phyloP scores from a whole-genome alignment of 192 early-diverging fungal genomes.

The Mortierella claussenii region DNA sequence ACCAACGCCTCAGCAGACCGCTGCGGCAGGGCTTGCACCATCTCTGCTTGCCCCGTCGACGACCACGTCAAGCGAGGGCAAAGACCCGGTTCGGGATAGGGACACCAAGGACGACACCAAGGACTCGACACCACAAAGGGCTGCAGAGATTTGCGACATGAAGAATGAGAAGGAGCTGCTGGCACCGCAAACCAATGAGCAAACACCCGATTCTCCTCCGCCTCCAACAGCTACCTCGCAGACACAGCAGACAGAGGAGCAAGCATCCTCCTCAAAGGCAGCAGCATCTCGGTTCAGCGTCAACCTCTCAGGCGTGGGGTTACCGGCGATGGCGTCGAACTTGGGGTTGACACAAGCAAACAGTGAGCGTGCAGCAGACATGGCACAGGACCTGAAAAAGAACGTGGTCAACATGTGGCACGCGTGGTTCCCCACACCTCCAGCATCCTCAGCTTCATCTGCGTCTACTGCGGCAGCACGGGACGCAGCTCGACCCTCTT shows the following conservation, averaged over 20 bases:
- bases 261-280: slow-evolving; percentile 8
- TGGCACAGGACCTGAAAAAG: slow-evolving; percentile 48
- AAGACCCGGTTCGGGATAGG: background rate
- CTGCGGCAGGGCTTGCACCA: slow-evolving; percentile 5
- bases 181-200: no score
- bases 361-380: slow-evolving; percentile 48
- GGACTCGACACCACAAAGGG: background rate
- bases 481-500: slow-evolving; percentile 10
- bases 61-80: background rate
- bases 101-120: background rate
- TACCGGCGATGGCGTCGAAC: slow-evolving; percentile 43
- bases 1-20: background rate
- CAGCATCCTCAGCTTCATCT: slow-evolving; percentile 20
- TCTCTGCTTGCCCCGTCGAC: background rate
- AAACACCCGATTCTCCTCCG: no score
- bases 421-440: slow-evolving; percentile 35
- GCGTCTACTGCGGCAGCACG: slow-evolving; percentile 1
- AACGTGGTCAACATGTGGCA: slow-evolving; percentile 53
- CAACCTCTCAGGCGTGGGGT: slow-evolving; percentile 38
- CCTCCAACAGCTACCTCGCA: background rate
- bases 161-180: no score
- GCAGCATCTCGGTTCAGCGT: slow-evolving; percentile 33
- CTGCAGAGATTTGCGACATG: no score
- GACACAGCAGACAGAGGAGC: slow-evolving; percentile 1
- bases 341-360: slow-evolving; percentile 51